These are phyloP conservation scores for Suhomyces vadensis DNA, from an alignment of 805 yeast species.

Conservation along the genomic window DNA sequence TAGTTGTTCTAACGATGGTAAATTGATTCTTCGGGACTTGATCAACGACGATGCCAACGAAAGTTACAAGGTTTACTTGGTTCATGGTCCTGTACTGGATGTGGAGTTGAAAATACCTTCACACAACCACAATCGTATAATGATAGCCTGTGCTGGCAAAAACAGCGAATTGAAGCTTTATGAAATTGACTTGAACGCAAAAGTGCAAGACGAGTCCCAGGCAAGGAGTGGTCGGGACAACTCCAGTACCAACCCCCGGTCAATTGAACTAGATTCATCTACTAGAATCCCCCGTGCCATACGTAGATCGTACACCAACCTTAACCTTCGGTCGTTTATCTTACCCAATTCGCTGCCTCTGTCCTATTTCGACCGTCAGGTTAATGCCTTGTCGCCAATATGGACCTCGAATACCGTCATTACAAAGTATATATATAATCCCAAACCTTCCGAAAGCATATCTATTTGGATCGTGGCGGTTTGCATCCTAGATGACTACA, in stretches of 20 bases:
- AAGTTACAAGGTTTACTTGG: conserved; percentile 25
- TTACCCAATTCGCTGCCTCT: neutral
- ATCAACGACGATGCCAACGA: conserved; percentile 37
- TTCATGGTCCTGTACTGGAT: conserved; percentile 27
- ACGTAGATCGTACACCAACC: conserved; percentile 7
- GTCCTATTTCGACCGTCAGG: conserved; percentile 10
- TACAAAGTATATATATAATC: conserved; percentile 12
- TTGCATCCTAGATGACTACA: conserved; percentile 15
- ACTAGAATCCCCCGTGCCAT: conserved; percentile 1
- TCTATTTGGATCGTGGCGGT: conserved; percentile 27
- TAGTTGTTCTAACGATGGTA: conserved; percentile 37
- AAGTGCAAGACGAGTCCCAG: conserved; percentile 1
- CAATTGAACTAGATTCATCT: conserved; percentile 1
- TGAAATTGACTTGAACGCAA: conserved; percentile 17
- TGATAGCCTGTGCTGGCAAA: conserved; percentile 28
- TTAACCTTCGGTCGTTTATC: conserved; percentile 4
- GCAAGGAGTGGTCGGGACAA: too few relatives aligned
- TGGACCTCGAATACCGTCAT: conserved; percentile 15
- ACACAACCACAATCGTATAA: conserved; percentile 13
- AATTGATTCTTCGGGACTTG: conserved; percentile 34
- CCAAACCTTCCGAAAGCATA: conserved; percentile 11
- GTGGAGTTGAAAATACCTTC: conserved; percentile 17
- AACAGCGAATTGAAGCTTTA: conserved; percentile 29
- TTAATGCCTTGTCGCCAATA: conserved; percentile 15
- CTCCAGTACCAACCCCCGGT: neutral